Evolutionary conservation across 495 filamentous ascomycete genomes (phyloP).

Genomic region (Mycothermus thermophilus): DNA sequence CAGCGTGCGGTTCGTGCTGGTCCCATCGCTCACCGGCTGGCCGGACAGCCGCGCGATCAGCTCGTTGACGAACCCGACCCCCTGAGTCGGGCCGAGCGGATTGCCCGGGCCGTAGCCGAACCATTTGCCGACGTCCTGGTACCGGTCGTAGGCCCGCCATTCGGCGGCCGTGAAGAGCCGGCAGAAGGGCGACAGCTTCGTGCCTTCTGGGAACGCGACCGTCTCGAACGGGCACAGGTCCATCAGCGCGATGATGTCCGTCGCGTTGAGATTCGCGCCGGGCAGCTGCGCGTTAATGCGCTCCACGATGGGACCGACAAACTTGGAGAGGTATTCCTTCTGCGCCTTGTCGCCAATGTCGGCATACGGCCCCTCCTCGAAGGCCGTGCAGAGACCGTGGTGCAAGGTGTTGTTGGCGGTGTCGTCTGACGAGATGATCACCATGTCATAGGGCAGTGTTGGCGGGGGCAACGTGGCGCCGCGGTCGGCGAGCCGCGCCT

Average conservation of each 20-base stretch:
- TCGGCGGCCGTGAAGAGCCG: constrained; percentile 52
- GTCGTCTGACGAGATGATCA: constrained; percentile 49
- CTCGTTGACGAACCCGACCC: constrained; percentile 75
- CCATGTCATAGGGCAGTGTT: constrained; percentile 38
- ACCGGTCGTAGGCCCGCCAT: constrained; percentile 65
- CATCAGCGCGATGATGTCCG: constrained; percentile 58
- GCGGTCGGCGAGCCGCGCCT: constrained; percentile 36
- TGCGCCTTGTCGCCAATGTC: constrained; percentile 37
- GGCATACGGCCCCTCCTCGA: constrained; percentile 37
- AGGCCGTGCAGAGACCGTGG: constrained; percentile 52
- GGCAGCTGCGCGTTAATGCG: constrained; percentile 50
- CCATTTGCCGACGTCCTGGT: constrained; percentile 61
- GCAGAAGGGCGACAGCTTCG: constrained; percentile 55
- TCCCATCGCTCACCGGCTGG: constrained; percentile 51
- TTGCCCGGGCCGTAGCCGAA: constrained; percentile 63
- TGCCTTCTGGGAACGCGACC: constrained; percentile 30
- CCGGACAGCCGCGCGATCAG: constrained; percentile 63
- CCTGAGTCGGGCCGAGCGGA: constrained; percentile 63
- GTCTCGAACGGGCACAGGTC: constrained; percentile 77
- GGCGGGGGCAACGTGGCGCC: constrained; percentile 14
- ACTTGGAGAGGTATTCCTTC: constrained; percentile 38
- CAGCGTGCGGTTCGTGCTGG: constrained; percentile 58
- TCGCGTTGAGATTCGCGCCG: constrained; percentile 38
- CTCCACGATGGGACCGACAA: constrained; percentile 45
- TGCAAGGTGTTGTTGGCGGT: constrained; percentile 65